Base-by-base conservation (phyloP, 495 filamentous ascomycete genomes). In the Amniculicola lignicola region DNA sequence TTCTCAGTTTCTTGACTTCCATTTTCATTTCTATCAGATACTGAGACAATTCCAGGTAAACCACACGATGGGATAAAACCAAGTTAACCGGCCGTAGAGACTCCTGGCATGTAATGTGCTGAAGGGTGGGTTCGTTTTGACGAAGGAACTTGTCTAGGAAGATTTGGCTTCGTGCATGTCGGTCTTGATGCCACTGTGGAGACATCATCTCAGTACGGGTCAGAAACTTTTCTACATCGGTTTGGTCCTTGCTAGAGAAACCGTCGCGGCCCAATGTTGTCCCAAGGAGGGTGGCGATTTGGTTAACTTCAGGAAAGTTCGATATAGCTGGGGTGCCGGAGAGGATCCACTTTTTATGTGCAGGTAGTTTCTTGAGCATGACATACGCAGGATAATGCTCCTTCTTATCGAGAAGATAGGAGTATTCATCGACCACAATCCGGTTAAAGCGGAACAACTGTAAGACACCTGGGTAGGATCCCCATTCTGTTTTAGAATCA, bases 401-500 rank as follows among this genome's bases (percentile, higher is more conserved):
- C 61, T 42, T 33, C 7, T 40, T 12, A 14, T 18, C 70, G 59
- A 12, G 75, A 69, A 29, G 65, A 59, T 86, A 85, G 1, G 82
- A 80, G 65, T 80, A 88, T 48, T 89, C 86, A 61, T 89, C 86
- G 38, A 87, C 75, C 3, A 89, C 74, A 12, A 87, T 58, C 0
- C 86, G 79, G 45, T 79, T 74, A 59, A 79, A 89, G 10, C 68
- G 69, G 67, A 83, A 87, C 48, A 75, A 75, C 48, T 87, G 82
- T 1, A 88, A 58, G 0, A 76, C 62, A n/a, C n/a, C n/a, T n/a
- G n/a, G n/a, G 35, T 74, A 57, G 4, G 37, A 40, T 22, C 48
- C n/a, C 56, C 50, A 56, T 31, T 37, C 25, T 18, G 37, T 12
- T 12, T 19, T 19, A 6, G 37, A 9, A 12, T 40, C 9, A 18